Conservation (phyloP, 139 green algal species). For the Mychonastes homosphaera region DNA sequence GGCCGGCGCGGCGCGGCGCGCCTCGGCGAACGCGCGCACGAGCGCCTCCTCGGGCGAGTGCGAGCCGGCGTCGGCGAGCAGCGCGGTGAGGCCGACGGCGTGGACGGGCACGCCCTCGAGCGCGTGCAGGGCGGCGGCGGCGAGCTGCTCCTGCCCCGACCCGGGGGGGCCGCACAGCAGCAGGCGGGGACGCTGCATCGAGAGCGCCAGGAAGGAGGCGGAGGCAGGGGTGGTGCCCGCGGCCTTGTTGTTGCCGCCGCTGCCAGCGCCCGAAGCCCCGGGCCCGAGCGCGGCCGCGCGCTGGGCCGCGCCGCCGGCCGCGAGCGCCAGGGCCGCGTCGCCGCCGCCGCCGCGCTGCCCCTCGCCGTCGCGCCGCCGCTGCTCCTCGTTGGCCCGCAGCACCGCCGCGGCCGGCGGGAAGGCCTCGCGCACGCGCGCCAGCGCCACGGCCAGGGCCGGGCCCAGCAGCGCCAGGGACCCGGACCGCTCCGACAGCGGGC, state of each 20-base stretch:
- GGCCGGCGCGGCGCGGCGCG: constrained; percentile 60
- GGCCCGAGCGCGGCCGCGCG: no score
- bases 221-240: no score
- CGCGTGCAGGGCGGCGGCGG: constrained; percentile 63
- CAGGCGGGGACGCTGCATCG: constrained; percentile 42
- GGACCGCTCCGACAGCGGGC: neutral
- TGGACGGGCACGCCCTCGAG: constrained; percentile 76
- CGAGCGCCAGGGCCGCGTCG: no score
- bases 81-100: constrained; percentile 60
- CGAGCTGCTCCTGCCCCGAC: constrained; percentile 52
- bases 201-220: constrained; percentile 5
- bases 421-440: constrained; percentile 4
- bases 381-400: neutral
- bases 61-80: constrained; percentile 56
- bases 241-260: no score
- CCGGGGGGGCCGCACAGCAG: constrained; percentile 54
- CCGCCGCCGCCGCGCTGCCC: no score
- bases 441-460: no score
- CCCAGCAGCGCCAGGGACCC: no score
- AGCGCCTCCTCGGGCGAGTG: constrained; percentile 81
- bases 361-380: neutral
- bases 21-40: constrained; percentile 73
- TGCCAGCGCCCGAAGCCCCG: no score
- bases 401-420: neutral
- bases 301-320: neutral